Evolutionary conservation across 1,284 basidiomycete genomes (phyloP).

Genomic region (Cryptococcus sp.): DNA sequence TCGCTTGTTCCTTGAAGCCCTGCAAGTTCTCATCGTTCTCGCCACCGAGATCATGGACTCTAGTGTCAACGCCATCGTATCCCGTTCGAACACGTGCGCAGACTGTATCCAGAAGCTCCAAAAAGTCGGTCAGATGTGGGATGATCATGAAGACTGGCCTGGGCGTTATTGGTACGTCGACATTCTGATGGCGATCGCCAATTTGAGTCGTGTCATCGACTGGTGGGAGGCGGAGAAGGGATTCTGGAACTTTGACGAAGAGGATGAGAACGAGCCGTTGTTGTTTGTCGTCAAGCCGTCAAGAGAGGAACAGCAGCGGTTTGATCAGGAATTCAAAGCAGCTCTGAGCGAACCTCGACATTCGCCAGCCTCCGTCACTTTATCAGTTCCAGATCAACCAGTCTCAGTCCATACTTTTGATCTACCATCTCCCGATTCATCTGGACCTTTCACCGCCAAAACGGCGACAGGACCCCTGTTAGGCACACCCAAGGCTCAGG

Average conservation of each 20-base stretch:
- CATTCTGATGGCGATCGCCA: constrained; percentile 92
- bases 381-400: constrained; percentile 18
- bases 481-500: constrained; percentile 60
- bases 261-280: constrained; percentile 73
- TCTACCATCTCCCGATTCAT: constrained; percentile 17
- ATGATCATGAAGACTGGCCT: constrained; percentile 96
- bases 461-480: constrained; percentile 10
- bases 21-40: constrained; percentile 90
- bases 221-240: constrained; percentile 99
- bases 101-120: constrained; percentile 87
- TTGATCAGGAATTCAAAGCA: constrained; percentile 34
- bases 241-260: constrained; percentile 99
- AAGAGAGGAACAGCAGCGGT: constrained; percentile 32
- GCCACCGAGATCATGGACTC: constrained; percentile 95
- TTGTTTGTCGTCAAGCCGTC: constrained; percentile 83
- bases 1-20: constrained; percentile 69
- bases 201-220: constrained; percentile 92
- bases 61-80: constrained; percentile 79
- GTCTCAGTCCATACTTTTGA: constrained; percentile 21
- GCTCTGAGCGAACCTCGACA: constrained; percentile 19
- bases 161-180: constrained; percentile 98
- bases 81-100: constrained; percentile 80
- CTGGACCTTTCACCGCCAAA: constrained; percentile 19
- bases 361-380: constrained; percentile 18
- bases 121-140: constrained; percentile 90